Evolutionary conservation across 176 grass and related monocot genomes (phyloP), one percentile per base, ranked within the genome.

Genomic region (Pontederia paniculata): DNA sequence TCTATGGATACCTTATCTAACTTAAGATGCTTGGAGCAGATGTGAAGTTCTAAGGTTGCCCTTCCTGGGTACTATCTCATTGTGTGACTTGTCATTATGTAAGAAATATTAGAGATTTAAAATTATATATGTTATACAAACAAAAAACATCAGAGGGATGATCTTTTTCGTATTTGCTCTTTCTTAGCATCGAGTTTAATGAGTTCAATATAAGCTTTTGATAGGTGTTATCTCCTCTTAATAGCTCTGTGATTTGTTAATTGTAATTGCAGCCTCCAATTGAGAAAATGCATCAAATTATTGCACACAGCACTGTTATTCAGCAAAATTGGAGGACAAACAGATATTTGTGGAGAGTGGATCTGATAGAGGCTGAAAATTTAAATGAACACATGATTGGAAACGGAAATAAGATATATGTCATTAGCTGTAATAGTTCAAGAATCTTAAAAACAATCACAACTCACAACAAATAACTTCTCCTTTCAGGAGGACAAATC

Each of bases 1-100:
- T 89, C 80, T 84, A 84, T 81, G 74, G 77, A 73, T 89, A 77
- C 80, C 76, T 74, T 89, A 77, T 74, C 62, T 84, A 42, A 71
- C 84, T 86, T 90, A 85, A 97, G 85, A 89, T 90, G 83, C 80
- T 81, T 87, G 91, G 80, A 83, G 91, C 86, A 86, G 86, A 87
- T 85, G 87, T 87, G 86, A 89, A 80, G 91, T 90, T 80, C 74
- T 89, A 89, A 46, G 76, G 77, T 84, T 89, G 68, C 45, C 55
- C 49, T 70, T 60, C 63, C 50, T 66, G 63, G 23, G 73, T 66
- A 74, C 70, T 70, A 63, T 83, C 69, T 83, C 84, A 77, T 80
- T 66, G 83, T 96, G 63, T 76, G 72, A 81, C 86, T 70, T 84
- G 73, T 80, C 78, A 79, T 95, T 82, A 97, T 66, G 86, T 97